Base-by-base conservation (phyloP, 352 stramenopile species). In the Pythium phragmitis region DNA sequence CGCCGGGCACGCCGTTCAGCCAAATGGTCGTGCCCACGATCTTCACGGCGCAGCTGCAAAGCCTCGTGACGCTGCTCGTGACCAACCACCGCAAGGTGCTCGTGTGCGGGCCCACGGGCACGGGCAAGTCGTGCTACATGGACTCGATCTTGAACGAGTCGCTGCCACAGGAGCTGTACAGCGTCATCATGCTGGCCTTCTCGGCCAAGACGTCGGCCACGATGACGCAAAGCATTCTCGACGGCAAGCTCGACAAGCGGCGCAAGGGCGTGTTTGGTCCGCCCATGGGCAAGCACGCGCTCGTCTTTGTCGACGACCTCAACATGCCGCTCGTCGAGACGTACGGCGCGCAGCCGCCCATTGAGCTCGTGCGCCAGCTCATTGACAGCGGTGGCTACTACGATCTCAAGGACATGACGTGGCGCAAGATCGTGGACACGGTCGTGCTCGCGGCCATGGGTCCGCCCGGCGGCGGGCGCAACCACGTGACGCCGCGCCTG, bases 251-350 rank as follows among this genome's bases (percentile, higher is more conserved):
- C 8, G 90, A 97, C 61, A 98, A 98, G 69, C 77, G 93, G 0
- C 77, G 91, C 16, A 98, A 98, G 60, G 89, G 89, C 36, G 88
- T 98, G 2, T 98, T 91, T 59, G 93, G 93, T 0, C 93, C 93
- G 11, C 91, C 93, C 12, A 57, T 96, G 48, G 90, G 91, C 13
- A 94, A 96, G 57, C 72, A 81, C 51, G 81, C 80, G 19, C 80
- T 98, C 9, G 67, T 98, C 12, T 98, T 98, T 72, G 91, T 98
- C 4, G 93, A 98, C 57, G 92, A 98, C 69, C 64, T 98, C n/a
- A 98, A 98, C 54, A 98, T 98, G 93, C 93, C 93, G n/a, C 73
- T 97, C 7, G 89, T 98, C 0, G 92, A 98, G 68, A 97, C 87
- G 4, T 98, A 98, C 60, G 93, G 91, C 4, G 93, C 92, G 2